These are phyloP conservation scores for Clarireedia sp. DNA, from an alignment of 2,329 filamentous ascomycete species.

Conservation along the genomic window DNA sequence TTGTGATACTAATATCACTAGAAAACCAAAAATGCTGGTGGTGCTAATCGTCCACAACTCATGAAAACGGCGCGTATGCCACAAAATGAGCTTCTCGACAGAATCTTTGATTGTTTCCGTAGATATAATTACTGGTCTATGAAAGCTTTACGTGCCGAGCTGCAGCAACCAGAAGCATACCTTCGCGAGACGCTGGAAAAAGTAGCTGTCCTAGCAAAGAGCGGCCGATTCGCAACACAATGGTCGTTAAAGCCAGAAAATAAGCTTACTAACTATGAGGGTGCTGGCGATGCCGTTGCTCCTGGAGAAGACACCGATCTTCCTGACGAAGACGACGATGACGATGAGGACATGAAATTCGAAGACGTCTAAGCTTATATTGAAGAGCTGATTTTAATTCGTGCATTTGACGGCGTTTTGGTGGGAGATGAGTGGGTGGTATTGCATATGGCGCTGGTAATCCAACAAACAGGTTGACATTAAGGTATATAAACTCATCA, in stretches of 20 bases:
- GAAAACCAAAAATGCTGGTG: slow-evolving; percentile 43
- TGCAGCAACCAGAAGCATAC: slow-evolving; percentile 88
- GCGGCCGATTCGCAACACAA: slow-evolving; percentile 74
- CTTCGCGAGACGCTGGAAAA: slow-evolving; percentile 78
- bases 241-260: slow-evolving; percentile 75
- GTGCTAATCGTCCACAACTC: slow-evolving; percentile 57
- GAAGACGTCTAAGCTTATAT: slow-evolving; percentile 53
- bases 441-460: slow-evolving; percentile 3
- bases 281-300: slow-evolving; percentile 43
- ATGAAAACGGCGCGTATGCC: slow-evolving; percentile 88
- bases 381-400: neutral
- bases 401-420: slow-evolving; percentile 8
- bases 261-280: slow-evolving; percentile 44
- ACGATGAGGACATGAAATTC: slow-evolving; percentile 63
- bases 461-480: neutral
- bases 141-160: slow-evolving; percentile 67
- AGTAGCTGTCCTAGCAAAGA: slow-evolving; percentile 74
- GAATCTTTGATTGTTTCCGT: slow-evolving; percentile 75
- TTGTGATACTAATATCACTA: slow-evolving; percentile 25
- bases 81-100: slow-evolving; percentile 78
- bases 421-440: neutral
- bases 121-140: slow-evolving; percentile 91
- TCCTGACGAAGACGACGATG: slow-evolving; percentile 51
- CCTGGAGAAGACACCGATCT: slow-evolving; percentile 40
- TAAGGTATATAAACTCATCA: slow-evolving; percentile 2